phyloP scores from a whole-genome alignment of 257 asterid genomes.

The Linderniella brevidens region DNA sequence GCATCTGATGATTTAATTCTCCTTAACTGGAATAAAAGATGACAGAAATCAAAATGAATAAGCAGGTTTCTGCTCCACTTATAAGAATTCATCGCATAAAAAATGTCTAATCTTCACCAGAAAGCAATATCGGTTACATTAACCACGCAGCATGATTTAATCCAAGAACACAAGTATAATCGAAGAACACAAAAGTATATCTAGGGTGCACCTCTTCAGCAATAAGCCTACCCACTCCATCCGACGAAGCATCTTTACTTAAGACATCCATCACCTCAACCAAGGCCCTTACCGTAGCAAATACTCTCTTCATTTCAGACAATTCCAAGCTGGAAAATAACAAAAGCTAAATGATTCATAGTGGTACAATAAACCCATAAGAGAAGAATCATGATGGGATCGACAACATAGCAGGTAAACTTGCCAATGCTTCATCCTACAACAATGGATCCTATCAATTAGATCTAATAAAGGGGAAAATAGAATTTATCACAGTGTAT shows the following conservation, averaged over 20 bases:
- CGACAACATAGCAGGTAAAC: too few relatives aligned
- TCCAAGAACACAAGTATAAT: slow-evolving; percentile 9
- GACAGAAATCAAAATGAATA: slow-evolving; percentile 7
- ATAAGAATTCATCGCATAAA: background rate
- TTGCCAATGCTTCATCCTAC: too few relatives aligned
- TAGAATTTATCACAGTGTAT: too few relatives aligned
- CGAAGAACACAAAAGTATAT: slow-evolving; percentile 8
- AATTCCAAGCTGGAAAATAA: slow-evolving; percentile 43
- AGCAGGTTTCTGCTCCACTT: too few relatives aligned
- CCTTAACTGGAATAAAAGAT: slow-evolving; percentile 42
- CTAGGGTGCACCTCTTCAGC: slow-evolving; percentile 56
- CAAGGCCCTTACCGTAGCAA: slow-evolving; percentile 80
- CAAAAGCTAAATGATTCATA: slow-evolving; percentile 11
- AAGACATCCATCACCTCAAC: slow-evolving; percentile 91
- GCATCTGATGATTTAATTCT: slow-evolving; percentile 70
- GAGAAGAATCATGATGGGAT: too few relatives aligned
- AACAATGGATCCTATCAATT: too few relatives aligned
- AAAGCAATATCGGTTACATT: slow-evolving; percentile 1
- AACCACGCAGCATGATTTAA: background rate
- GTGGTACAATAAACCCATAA: too few relatives aligned
- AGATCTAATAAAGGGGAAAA: too few relatives aligned
- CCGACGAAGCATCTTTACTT: slow-evolving; percentile 63
- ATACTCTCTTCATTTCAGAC: slow-evolving; percentile 62
- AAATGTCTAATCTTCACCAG: slow-evolving; percentile 7
- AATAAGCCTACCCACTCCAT: slow-evolving; percentile 62